Evolutionary conservation across 78 protist species (phyloP), one percentile per base, ranked within the genome.

Genomic region (Dictyostelium capitatum): DNA sequence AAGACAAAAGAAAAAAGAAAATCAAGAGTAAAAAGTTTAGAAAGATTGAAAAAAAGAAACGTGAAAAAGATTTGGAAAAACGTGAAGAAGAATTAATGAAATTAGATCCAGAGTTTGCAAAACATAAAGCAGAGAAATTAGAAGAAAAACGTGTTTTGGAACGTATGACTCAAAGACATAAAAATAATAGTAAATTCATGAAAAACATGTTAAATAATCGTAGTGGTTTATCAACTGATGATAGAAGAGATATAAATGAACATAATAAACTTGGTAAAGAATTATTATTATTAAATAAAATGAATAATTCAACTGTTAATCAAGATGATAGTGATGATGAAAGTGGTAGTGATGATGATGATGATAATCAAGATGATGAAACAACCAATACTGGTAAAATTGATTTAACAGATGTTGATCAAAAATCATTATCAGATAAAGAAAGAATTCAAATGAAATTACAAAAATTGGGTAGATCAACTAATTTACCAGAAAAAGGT

Each of bases 81-180:
- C 19, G 57, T 6, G 83, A 85, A 15, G 92, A 92, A 10, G 89
- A 77, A 25, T 30, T 92, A 53, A 47, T 54, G 54, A 64, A 53
- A 51, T 14, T 77, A 8, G 96, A 92, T 17, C 96, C 92, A 32
- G 91, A 81, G 15, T 84, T 41, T 65, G 96, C 91, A 46, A 59
- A 83, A 41, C 80, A 48, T 37, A 37, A 59, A 14, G 79, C 69
- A 15, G 67, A 9, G 6, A 65, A 47, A 73, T 59, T 67, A 7
- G 96, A 93, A 47, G 90, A 78, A 47, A 30, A 43, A 8, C 73
- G 96, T 37, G 84, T 83, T 11, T 78, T 79, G 37, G 96, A 83
- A 53, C 79, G 96, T 47, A 74, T 93, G 96, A 93, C 87, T 4
- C 82, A 79, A 14, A 85, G 89, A 37, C 96, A 93, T 75, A 93